A percentile compares a stretch with the other conserved stretches of the same genome.
These are phyloP conservation scores for Aspergillus aculeatinus DNA, from an alignment of 2,329 filamentous ascomycete species.

Conservation along the genomic window DNA sequence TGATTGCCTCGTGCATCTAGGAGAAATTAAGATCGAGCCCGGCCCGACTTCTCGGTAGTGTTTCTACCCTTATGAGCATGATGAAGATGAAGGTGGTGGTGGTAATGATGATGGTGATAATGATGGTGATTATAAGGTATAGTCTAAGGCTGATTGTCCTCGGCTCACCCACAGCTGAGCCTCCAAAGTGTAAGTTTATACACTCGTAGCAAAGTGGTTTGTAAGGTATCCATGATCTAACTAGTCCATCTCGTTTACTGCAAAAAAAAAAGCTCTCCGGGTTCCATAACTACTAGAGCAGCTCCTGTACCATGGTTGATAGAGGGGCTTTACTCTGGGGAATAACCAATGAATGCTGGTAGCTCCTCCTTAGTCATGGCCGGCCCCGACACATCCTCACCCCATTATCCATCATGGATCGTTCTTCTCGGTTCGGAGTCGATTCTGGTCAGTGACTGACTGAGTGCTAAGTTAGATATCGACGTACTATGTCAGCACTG, in stretches of 20 bases:
- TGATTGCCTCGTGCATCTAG: not conserved
- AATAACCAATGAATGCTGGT: not conserved
- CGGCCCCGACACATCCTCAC: not conserved
- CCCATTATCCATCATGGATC: not conserved
- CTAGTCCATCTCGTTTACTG: not conserved
- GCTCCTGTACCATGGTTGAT: constrained; percentile 15
- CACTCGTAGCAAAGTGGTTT: too few species aligned
- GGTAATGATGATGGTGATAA: too few species aligned
- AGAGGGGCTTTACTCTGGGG: constrained; percentile 12
- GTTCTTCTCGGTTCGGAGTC: not conserved
- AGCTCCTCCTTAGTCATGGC: not conserved
- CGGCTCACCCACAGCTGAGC: too few species aligned
- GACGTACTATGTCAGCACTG: too few species aligned
- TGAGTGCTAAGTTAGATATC: too few species aligned
- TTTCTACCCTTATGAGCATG: too few species aligned
- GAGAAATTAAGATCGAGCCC: not conserved
- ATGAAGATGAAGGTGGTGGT: too few species aligned
- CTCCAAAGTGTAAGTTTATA: too few species aligned
- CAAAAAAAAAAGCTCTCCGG: not conserved
- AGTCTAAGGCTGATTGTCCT: too few species aligned
- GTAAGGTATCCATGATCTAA: too few species aligned
- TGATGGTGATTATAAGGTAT: too few species aligned
- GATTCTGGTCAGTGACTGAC: too few species aligned
- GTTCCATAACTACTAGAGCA: constrained; percentile 7
- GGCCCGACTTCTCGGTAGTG: not conserved